Percentiles rank a stretch among this genome's conserved stretches.
Conservation (phyloP, 352 stramenopile species). For the Plasmopara viticola region DNA sequence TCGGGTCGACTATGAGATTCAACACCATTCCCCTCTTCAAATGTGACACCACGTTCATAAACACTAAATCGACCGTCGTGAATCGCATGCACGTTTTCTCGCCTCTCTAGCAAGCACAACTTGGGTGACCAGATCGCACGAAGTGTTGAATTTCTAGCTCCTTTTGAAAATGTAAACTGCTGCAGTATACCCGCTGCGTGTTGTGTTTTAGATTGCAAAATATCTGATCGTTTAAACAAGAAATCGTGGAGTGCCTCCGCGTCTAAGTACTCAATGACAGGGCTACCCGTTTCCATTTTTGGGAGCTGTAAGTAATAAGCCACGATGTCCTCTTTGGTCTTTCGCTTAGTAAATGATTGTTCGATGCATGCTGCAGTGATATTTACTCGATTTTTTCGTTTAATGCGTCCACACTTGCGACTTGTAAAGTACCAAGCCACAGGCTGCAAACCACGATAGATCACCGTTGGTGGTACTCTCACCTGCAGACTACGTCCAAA, state of each 20-base stretch:
- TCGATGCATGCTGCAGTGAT: conserved; percentile 91
- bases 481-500: conserved; percentile 81
- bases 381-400: conserved; percentile 89
- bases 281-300: conserved; percentile 12
- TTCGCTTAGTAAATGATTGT: conserved; percentile 89
- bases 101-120: conserved; percentile 90
- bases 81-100: conserved; percentile 86
- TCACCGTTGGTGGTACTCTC: conserved; percentile 89
- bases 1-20: conserved; percentile 82
- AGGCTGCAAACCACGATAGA: conserved; percentile 91
- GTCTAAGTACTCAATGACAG: conserved; percentile 93
- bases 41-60: conserved; percentile 93
- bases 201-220: conserved; percentile 16
- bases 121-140: conserved; percentile 93
- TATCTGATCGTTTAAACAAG: conserved; percentile 88
- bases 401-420: conserved; percentile 73
- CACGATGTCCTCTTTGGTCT: conserved; percentile 78
- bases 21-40: conserved; percentile 77
- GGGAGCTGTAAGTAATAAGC: conserved; percentile 86
- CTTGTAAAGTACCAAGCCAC: conserved; percentile 95
- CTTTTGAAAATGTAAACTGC: conserved; percentile 91
- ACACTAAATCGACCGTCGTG: conserved; percentile 89
- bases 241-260: conserved; percentile 84
- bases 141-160: conserved; percentile 84
- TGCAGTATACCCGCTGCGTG: conserved; percentile 90